Conservation (phyloP, 768 basidiomycete species). For the Hemileccinum rubropunctum region DNA sequence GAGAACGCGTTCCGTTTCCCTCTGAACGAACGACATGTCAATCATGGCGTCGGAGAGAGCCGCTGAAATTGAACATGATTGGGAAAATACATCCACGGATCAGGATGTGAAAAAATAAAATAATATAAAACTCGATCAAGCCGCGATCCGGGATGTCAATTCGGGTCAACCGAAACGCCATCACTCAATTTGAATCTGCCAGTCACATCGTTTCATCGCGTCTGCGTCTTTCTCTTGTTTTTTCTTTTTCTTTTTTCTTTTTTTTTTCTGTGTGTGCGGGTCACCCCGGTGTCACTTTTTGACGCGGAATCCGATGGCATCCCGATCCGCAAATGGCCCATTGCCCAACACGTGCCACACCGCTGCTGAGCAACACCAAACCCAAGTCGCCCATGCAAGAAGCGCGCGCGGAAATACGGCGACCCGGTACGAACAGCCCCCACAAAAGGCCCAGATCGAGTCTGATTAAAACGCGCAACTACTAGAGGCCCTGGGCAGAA, state of each 20-base stretch:
- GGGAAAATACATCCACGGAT: slow-evolving; percentile 20
- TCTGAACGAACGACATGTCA: slow-evolving; percentile 1
- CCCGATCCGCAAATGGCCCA: slow-evolving; percentile 13
- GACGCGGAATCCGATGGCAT: slow-evolving; percentile 12
- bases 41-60: slow-evolving; percentile 14
- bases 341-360: slow-evolving; percentile 4
- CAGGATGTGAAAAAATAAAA: slow-evolving; percentile 10
- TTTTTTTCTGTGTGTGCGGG: background rate
- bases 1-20: slow-evolving; percentile 14
- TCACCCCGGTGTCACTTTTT: background rate
- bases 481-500: no score
- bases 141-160: slow-evolving; percentile 5
- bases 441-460: slow-evolving; percentile 13
- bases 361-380: no score
- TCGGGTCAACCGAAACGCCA: background rate
- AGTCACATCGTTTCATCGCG: no score
- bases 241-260: slow-evolving; percentile 3
- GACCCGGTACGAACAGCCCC: slow-evolving; percentile 13
- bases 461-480: slow-evolving; percentile 16
- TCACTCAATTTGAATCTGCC: no score
- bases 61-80: slow-evolving; percentile 9
- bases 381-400: no score
- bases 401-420: slow-evolving; percentile 1
- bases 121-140: background rate
- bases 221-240: background rate